Base-by-base conservation (phyloP, 768 basidiomycete genomes). In the Collybiopsis confluens region DNA sequence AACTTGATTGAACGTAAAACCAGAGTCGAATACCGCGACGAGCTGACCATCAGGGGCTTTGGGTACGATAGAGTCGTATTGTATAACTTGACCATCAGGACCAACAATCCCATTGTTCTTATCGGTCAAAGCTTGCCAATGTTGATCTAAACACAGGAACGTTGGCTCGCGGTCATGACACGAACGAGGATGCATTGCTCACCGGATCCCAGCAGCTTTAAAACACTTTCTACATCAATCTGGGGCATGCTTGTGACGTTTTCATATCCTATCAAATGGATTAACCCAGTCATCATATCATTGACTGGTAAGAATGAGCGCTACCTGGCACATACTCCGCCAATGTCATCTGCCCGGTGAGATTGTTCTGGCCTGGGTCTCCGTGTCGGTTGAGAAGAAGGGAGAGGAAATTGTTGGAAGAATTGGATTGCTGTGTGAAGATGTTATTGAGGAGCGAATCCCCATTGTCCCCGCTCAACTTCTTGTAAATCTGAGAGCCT, bases 91-190 rank as follows among this genome's bases (percentile, higher is more conserved):
- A 21, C 88, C 88, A 61, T 90, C 89, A 0, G 90, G 90, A 6
- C 90, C 90, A 58, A 87, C 83, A 44, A 92, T 80, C 23, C 85
- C 88, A 42, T 71, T 68, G 51, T 79, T 62, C 58, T 78, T 75
- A 69, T 91, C 87, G 0, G 85, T 83, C 52, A 85, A 66, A 11
- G 82, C 74, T 61, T 90, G 88, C 89, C 89, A 92, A 66, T 92
- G 90, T 69, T 91, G 90, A 61, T 90, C 86, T 63, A 30, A 54
- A 49, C 7, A 41, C 46, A 24, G 6, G 13, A 35, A 20, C n/a
- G 26, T 21, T 30, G 18, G 15, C 20, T 33, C 11, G n/a, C 9
- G 10, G 41, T n/a, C 37, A 33, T 3, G 37, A 8, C 16, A 30
- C 23, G 21, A 20, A 37, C 15, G 8, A 45, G 13, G 9, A 38